phyloP scores from a whole-genome alignment of 495 filamentous ascomycete species.

The Aspergillus baeticus region DNA sequence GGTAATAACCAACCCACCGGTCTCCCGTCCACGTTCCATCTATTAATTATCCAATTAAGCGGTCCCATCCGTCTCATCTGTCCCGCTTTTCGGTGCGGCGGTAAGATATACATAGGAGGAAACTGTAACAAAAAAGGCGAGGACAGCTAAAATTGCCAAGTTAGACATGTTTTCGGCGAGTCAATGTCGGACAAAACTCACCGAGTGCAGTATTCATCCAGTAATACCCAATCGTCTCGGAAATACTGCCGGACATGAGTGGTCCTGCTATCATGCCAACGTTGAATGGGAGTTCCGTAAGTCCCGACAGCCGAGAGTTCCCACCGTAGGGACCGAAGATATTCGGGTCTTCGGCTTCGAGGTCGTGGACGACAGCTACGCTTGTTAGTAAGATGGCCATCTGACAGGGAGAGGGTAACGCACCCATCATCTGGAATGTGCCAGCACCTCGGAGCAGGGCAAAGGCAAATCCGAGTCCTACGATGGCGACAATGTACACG shows the following conservation, averaged over 20 bases:
- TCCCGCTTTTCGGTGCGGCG: background rate
- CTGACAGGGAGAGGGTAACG: background rate
- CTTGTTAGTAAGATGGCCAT: background rate
- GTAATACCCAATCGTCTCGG: constrained; percentile 26
- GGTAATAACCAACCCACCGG: no score
- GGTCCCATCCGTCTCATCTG: background rate
- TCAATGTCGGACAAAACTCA: constrained; percentile 1
- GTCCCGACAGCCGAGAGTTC: constrained; percentile 24
- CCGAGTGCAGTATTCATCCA: constrained; percentile 19
- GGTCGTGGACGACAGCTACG: constrained; percentile 16
- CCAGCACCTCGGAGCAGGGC: constrained; percentile 6
- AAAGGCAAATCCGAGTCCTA: constrained; percentile 4
- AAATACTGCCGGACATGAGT: constrained; percentile 22
- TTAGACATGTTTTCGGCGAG: background rate
- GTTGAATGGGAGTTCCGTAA: constrained; percentile 25
- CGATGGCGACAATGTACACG: constrained; percentile 7
- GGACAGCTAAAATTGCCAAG: background rate
- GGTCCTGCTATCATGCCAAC: constrained; percentile 29
- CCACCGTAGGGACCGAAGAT: constrained; percentile 24
- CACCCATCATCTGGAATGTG: constrained; percentile 12
- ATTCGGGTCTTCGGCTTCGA: constrained; percentile 10
- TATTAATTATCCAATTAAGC: no score
- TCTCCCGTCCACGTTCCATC: no score
- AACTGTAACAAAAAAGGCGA: background rate
- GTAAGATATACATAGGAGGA: background rate